Evolutionary conservation across 2,329 filamentous ascomycete genomes (phyloP), one percentile per base, ranked within the genome.

Genomic region (Eutypella sp.): DNA sequence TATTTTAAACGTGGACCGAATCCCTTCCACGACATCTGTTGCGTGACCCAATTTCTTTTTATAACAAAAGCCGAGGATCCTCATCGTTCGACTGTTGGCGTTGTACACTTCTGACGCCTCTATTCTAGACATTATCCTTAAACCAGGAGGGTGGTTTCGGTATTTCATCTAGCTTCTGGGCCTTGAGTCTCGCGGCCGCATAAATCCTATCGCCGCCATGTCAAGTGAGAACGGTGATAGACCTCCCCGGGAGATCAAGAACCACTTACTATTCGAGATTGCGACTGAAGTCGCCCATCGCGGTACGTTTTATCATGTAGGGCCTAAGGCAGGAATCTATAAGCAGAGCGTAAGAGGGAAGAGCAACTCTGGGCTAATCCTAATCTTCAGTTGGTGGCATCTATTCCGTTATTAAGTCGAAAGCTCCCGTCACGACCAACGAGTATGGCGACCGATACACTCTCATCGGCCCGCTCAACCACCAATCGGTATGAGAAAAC

Each of bases 401-500:
- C 72, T 99, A 99, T 76, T 97, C 92, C 15, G 93, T 99, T 55
- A 84, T 99, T 71, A 99, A 99, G 71, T 99, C 93, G 51, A 99
- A 99, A 71, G 92, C 93, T 31, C 92, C 93, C 42, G 93, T 97
- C 51, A 97, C 93, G 37, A 96, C 92, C 1, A 90, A 90, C 50
- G 93, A 99, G 70, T 99, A 97, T 93, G 93, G 93, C 69, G 90
- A 96, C 49, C 83, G 89, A 56, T 99, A 99, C 70, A 95, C 89
- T 23, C 80, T 97, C 55, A 91, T 99, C 66, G 93, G 93, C 2
- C 93, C 93, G 47, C 83, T 95, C 65, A 96, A 97, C 71, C 85
- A 87, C 65, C 80, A 85, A 59, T 96, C 93, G 55, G 89, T 93
- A 77, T 61, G 85, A 64, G 37, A 31, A 31, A 37, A 39, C 19